These are phyloP conservation scores for Saccharomyces uvarum DNA, from an alignment of 1,139 yeast species.

Conservation along the genomic window DNA sequence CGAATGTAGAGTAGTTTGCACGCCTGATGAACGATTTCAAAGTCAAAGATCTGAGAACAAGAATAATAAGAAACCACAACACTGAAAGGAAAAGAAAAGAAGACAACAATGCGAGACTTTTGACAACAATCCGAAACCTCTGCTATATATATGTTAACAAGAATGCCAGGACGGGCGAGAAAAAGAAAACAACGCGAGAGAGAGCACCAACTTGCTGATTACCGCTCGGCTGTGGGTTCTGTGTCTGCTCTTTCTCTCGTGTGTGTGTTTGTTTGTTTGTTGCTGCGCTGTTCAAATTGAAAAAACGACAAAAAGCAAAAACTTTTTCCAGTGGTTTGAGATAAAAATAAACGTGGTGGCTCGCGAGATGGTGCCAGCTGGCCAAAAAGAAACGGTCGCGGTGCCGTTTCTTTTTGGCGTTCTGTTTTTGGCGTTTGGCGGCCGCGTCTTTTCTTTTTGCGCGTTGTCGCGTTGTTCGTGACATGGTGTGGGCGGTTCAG, in stretches of 20 bases:
- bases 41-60: conserved; percentile 9
- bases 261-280: neutral
- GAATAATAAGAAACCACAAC: neutral
- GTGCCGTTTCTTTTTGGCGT: conserved; percentile 76
- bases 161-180: neutral
- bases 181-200: neutral
- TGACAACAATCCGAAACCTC: neutral
- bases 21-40: conserved; percentile 1
- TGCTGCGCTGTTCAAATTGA: neutral
- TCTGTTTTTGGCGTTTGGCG: conserved; percentile 38
- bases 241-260: neutral
- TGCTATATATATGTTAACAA: neutral
- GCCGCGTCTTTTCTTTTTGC: conserved; percentile 61
- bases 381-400: neutral
- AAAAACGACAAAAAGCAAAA: neutral
- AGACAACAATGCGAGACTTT: neutral
- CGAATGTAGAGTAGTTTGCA: conserved; percentile 1
- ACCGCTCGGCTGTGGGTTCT: conserved; percentile 1
- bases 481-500: conserved; percentile 78
- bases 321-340: neutral
- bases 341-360: neutral
- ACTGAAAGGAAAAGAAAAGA: neutral
- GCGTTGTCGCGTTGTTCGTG: conserved; percentile 52
- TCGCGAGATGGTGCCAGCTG: neutral
- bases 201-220: neutral